A percentile compares a stretch with the other conserved stretches of the same genome.
Evolutionary conservation across 2,329 filamentous ascomycete genomes (phyloP).

Genomic region (Scorias spongiosa): DNA sequence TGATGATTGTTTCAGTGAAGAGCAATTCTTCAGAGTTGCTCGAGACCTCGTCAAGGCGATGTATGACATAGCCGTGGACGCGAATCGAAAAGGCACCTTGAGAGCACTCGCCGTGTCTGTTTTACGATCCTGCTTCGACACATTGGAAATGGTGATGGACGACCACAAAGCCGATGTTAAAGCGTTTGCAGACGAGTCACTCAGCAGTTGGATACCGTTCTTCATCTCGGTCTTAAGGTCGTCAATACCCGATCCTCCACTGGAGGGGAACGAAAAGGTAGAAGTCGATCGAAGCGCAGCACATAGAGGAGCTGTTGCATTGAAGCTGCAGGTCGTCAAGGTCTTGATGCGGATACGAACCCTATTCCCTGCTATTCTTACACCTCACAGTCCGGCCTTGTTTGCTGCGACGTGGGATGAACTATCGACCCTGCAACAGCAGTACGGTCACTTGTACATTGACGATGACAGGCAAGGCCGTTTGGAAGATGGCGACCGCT

Average conservation of each 20-base stretch:
- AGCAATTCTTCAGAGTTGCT: constrained; percentile 86
- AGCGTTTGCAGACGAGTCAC: constrained; percentile 72
- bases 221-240: constrained; percentile 67
- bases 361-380: constrained; percentile 68
- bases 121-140: constrained; percentile 83
- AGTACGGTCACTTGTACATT: constrained; percentile 76
- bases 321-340: constrained; percentile 89
- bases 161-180: constrained; percentile 78
- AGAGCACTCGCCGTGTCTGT: constrained; percentile 78
- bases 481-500: constrained; percentile 72
- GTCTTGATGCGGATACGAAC: constrained; percentile 74
- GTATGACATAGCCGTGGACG: constrained; percentile 66
- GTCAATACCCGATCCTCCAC: constrained; percentile 47
- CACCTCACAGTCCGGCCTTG: constrained; percentile 65
- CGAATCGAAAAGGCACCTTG: constrained; percentile 53
- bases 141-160: constrained; percentile 91
- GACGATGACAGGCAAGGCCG: constrained; percentile 72
- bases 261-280: constrained; percentile 45
- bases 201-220: constrained; percentile 73
- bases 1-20: constrained; percentile 83
- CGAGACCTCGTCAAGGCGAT: constrained; percentile 71
- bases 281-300: constrained; percentile 41
- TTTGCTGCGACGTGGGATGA: constrained; percentile 88
- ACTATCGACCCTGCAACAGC: constrained; percentile 53
- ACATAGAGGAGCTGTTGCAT: constrained; percentile 68